These are phyloP conservation scores for Cutaneotrichosporon cutaneum DNA, from an alignment of 1,284 basidiomycete species.

Conservation along the genomic window DNA sequence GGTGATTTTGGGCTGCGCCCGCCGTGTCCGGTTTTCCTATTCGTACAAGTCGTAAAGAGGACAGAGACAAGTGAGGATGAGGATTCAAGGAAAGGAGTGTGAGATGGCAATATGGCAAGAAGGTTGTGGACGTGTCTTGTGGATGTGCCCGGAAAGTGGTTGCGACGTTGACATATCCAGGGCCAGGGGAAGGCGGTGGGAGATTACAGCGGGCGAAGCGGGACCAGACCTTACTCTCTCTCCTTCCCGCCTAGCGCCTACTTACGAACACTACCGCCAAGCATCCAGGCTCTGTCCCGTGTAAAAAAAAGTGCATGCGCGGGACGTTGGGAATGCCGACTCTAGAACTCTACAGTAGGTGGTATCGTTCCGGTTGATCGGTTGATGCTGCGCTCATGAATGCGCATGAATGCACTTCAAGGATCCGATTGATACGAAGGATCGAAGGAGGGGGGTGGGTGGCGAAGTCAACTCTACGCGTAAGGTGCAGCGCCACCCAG, in stretches of 20 bases:
- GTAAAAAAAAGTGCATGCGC: too few species aligned
- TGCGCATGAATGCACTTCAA: too few species aligned
- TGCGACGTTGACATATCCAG: neutral
- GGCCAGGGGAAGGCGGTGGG: neutral
- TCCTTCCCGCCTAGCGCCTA: too few species aligned
- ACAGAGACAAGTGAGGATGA: neutral
- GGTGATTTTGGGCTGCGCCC: slow-evolving; percentile 1
- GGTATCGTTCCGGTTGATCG: neutral
- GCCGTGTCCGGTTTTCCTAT: neutral
- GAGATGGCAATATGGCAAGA: neutral
- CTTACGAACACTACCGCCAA: too few species aligned
- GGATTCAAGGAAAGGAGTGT: neutral
- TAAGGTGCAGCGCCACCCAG: neutral
- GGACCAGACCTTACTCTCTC: slow-evolving; percentile 1
- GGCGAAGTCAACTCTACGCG: neutral
- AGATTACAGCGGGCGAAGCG: neutral
- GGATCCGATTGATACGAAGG: too few species aligned
- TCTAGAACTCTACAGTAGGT: too few species aligned
- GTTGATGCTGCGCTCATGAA: neutral
- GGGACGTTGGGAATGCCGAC: too few species aligned
- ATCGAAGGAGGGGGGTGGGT: neutral
- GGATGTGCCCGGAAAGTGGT: neutral
- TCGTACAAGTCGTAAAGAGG: too few species aligned
- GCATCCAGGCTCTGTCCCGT: too few species aligned
- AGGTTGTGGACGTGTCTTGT: neutral